phyloP scores from a whole-genome alignment of 1,284 basidiomycete species.

The Laetiporus sulphureus region DNA sequence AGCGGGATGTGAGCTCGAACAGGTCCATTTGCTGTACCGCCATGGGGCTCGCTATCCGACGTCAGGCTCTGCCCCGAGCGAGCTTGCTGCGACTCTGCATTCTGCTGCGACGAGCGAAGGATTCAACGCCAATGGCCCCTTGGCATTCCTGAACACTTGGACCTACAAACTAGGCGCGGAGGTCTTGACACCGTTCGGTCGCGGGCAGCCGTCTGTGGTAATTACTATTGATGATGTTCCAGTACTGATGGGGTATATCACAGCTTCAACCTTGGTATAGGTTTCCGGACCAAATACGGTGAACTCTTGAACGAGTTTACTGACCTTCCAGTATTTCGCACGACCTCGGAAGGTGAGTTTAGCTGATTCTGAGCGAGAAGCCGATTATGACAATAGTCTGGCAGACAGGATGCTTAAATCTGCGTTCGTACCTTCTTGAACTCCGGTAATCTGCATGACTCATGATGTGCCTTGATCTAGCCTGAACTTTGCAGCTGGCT shows the following conservation, averaged over 20 bases:
- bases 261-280: constrained; percentile 44
- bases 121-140: constrained; percentile 36
- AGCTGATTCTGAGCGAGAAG: neutral
- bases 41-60: constrained; percentile 52
- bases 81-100: constrained; percentile 37
- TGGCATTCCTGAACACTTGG: constrained; percentile 51
- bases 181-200: constrained; percentile 50
- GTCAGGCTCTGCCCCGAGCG: constrained; percentile 28
- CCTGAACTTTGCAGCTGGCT: constrained; percentile 50
- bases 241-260: neutral
- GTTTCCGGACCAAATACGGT: constrained; percentile 51
- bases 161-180: constrained; percentile 51
- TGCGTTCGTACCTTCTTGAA: constrained; percentile 25
- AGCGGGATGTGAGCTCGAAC: constrained; percentile 40
- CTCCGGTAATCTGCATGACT: neutral
- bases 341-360: constrained; percentile 41
- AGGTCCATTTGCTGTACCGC: constrained; percentile 49
- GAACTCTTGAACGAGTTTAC: constrained; percentile 45
- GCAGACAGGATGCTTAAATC: constrained; percentile 45
- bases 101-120: constrained; percentile 23
- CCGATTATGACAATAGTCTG: neutral
- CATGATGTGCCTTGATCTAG: no score
- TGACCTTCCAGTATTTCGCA: constrained; percentile 54
- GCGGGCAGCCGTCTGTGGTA: constrained; percentile 41
- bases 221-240: neutral